Base-by-base conservation (phyloP, 306 rosid species). In the Amphicarpaea edgeworthii region DNA sequence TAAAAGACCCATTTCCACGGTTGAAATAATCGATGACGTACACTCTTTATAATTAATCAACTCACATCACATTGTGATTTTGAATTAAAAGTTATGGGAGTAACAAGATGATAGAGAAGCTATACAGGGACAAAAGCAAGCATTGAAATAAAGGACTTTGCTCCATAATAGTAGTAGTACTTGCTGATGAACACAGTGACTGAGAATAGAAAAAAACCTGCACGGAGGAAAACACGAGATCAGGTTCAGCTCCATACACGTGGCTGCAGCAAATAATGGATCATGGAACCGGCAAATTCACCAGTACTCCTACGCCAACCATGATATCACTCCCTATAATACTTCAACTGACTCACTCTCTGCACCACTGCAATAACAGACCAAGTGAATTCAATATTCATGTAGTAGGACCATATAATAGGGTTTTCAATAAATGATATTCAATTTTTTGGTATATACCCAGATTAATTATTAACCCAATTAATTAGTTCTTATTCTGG, bases 311-410 rank as follows among this genome's bases (percentile, higher is more conserved):
- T 70, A 59, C 77, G 42, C 73, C 64, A 70, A 43, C 68, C 78
- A 42, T 82, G 85, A 70, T 82, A 32, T 82, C 82, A 75, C 77
- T 38, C 65, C 7, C 45, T 21, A 15, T 41, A 38, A 23, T 53
- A 71, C 42, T 41, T 43, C 26, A 40, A 42, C 51, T 8, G 43
- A 41, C 21, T 55, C 71, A 46, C 20, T 42, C 59, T 43, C 59
- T 43, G 72, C 57, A 73, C 17, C 28, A 66, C 66, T 58, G 62
- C 72, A 20, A 17, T n/a, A 14, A 32, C 19, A 1, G 7, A 41
- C 28, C 30, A 64, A 64, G 5, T 30, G 45, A 62, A 59, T 45
- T 9, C 16, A 63, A n/a, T n/a, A n/a, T n/a, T n/a, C n/a, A n/a
- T n/a, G n/a, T n/a, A 1, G 21, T 9, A 24, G 21, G 21, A 43